These are phyloP conservation scores for Debaryomyces sp. DNA, from an alignment of 1,139 yeast genomes.

Conservation along the genomic window DNA sequence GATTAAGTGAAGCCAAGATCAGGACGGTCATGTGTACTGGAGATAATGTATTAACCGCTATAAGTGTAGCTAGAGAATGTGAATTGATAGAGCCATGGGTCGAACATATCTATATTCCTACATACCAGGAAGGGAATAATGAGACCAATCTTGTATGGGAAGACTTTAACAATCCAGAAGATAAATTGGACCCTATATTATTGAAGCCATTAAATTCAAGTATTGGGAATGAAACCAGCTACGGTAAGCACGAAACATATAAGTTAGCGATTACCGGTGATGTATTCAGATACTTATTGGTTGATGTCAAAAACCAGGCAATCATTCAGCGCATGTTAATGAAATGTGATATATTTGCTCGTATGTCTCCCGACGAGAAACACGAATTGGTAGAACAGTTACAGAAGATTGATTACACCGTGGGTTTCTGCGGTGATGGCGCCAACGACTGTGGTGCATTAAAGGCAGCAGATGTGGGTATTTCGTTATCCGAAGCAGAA, in stretches of 20 bases:
- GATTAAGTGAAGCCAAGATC: conserved; percentile 64
- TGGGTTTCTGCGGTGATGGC: conserved; percentile 98
- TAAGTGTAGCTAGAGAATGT: conserved; percentile 89
- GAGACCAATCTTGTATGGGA: conserved; percentile 57
- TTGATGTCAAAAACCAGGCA: conserved; percentile 46
- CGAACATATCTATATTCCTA: conserved; percentile 67
- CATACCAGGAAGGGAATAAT: conserved; percentile 44
- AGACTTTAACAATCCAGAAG: conserved; percentile 58
- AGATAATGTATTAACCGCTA: conserved; percentile 90
- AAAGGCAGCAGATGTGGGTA: conserved; percentile 96
- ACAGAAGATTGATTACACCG: conserved; percentile 84
- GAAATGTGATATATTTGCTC: conserved; percentile 79
- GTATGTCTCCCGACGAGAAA: conserved; percentile 99
- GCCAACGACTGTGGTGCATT: conserved; percentile 98
- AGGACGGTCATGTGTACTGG: conserved; percentile 98
- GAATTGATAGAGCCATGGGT: conserved; percentile 54
- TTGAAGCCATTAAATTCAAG: conserved; percentile 50
- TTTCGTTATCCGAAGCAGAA: conserved; percentile 94
- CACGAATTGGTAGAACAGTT: conserved; percentile 91
- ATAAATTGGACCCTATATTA: conserved; percentile 61
- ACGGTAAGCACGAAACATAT: conserved; percentile 37
- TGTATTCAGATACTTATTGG: conserved; percentile 74
- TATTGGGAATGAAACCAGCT: conserved; percentile 20
- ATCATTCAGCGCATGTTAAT: conserved; percentile 63
- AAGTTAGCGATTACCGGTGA: conserved; percentile 91